phyloP scores from a whole-genome alignment of 768 basidiomycete species.

The Leccinum barrowsii region DNA sequence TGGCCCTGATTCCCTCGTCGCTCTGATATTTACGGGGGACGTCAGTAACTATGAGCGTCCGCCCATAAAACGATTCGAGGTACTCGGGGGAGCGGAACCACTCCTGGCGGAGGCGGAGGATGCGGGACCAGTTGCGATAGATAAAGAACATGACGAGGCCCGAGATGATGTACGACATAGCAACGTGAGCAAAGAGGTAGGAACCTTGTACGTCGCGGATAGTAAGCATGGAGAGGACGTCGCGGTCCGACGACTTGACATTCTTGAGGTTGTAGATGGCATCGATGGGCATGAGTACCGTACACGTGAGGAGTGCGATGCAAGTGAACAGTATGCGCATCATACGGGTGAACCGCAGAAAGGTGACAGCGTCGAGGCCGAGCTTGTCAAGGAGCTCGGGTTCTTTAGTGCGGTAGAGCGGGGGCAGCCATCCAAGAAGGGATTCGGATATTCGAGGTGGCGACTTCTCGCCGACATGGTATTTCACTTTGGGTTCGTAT shows the following conservation, averaged over 20 bases:
- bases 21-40: slow-evolving; percentile 76
- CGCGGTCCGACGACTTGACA: slow-evolving; percentile 45
- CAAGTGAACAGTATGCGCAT: slow-evolving; percentile 68
- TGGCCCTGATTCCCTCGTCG: slow-evolving; percentile 76
- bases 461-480: slow-evolving; percentile 71
- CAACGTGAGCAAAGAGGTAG: slow-evolving; percentile 82
- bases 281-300: slow-evolving; percentile 83
- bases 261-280: slow-evolving; percentile 75
- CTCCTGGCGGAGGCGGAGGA: slow-evolving; percentile 72
- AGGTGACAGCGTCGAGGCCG: slow-evolving; percentile 91
- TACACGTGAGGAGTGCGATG: slow-evolving; percentile 63
- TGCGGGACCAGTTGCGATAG: slow-evolving; percentile 70
- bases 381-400: slow-evolving; percentile 84
- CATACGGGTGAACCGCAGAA: slow-evolving; percentile 87
- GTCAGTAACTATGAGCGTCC: slow-evolving; percentile 79
- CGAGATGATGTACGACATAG: slow-evolving; percentile 77
- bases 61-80: slow-evolving; percentile 85
- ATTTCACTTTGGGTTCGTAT: slow-evolving; percentile 93
- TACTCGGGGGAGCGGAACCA: slow-evolving; percentile 95
- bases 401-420: slow-evolving; percentile 79
- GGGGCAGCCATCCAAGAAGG: slow-evolving; percentile 86
- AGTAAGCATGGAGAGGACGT: slow-evolving; percentile 76
- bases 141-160: slow-evolving; percentile 67
- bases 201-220: slow-evolving; percentile 76
- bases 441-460: slow-evolving; percentile 82